A percentile compares a stretch with the other conserved stretches of the same genome.
phyloP scores from a whole-genome alignment of 257 asterid genomes.

The Ocimum tenuiflorum region DNA sequence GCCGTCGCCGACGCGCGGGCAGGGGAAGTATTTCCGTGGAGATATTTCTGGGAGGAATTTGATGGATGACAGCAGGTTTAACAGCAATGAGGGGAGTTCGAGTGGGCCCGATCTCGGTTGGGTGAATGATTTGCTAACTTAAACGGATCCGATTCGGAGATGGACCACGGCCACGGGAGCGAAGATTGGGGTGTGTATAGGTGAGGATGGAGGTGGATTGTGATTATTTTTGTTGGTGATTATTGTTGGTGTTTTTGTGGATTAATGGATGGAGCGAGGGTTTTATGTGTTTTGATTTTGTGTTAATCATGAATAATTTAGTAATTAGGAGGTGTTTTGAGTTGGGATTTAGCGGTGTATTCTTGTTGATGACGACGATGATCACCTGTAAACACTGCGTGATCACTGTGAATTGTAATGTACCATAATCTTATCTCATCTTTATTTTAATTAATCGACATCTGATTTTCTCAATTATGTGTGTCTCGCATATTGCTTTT shows the following conservation, averaged over 20 bases:
- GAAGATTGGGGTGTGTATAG: conserved; percentile 9
- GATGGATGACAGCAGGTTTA: conserved; percentile 35
- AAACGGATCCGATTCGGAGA: neutral
- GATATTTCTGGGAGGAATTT: conserved; percentile 35
- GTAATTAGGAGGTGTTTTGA: neutral
- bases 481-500: too few species aligned
- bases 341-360: neutral
- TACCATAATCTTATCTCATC: neutral
- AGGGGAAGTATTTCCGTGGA: conserved; percentile 24
- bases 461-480: neutral
- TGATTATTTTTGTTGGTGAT: conserved; percentile 25
- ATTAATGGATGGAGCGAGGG: neutral
- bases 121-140: conserved; percentile 94
- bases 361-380: conserved; percentile 30
- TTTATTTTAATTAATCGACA: neutral
- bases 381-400: conserved; percentile 7
- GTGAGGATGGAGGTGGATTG: neutral
- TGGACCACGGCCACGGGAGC: neutral
- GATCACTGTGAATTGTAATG: conserved; percentile 8
- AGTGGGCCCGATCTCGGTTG: conserved; percentile 86
- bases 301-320: conserved; percentile 19
- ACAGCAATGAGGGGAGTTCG: conserved; percentile 24
- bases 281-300: neutral
- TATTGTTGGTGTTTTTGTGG: conserved; percentile 9
- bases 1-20: too few species aligned